Conservation (phyloP, 352 stramenopile genomes). For the Elongisporangium undulatum region DNA sequence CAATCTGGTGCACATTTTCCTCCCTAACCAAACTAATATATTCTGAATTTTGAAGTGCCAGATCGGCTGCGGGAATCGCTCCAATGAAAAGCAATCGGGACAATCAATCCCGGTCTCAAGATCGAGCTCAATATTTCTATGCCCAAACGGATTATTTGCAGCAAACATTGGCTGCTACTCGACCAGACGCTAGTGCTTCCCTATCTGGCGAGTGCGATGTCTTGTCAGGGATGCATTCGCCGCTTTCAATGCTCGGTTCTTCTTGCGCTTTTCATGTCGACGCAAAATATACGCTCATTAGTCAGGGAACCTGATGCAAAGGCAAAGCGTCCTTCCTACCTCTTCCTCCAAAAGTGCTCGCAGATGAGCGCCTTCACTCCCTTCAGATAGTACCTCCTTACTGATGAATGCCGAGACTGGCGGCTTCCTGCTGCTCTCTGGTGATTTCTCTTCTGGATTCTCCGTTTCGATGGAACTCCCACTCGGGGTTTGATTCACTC, state of each 20-base stretch:
- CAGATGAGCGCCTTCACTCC: conserved; percentile 1
- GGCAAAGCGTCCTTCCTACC: conserved; percentile 10
- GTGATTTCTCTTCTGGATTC: conserved; percentile 4
- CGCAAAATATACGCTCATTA: neutral
- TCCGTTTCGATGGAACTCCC: neutral
- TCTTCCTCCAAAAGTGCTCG: conserved; percentile 23
- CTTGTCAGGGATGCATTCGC: conserved; percentile 32
- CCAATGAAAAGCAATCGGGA: no score
- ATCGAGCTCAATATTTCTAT: no score
- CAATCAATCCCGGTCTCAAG: no score
- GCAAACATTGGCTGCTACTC: no score
- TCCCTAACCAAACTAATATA: no score
- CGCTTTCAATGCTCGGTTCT: conserved; percentile 33
- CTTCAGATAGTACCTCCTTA: conserved; percentile 2
- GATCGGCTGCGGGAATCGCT: no score
- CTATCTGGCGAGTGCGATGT: conserved; percentile 20
- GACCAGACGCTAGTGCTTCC: neutral
- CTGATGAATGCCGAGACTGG: neutral
- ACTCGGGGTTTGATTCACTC: conserved; percentile 23
- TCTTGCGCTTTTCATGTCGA: conserved; percentile 26
- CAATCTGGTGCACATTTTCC: no score
- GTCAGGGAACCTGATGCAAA: neutral
- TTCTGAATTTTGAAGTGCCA: no score
- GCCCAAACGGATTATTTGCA: no score
- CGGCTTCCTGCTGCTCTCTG: conserved; percentile 5